These are phyloP conservation scores for Carnegiea gigantea DNA, from an alignment of 179 eudicot species.

Conservation along the genomic window DNA sequence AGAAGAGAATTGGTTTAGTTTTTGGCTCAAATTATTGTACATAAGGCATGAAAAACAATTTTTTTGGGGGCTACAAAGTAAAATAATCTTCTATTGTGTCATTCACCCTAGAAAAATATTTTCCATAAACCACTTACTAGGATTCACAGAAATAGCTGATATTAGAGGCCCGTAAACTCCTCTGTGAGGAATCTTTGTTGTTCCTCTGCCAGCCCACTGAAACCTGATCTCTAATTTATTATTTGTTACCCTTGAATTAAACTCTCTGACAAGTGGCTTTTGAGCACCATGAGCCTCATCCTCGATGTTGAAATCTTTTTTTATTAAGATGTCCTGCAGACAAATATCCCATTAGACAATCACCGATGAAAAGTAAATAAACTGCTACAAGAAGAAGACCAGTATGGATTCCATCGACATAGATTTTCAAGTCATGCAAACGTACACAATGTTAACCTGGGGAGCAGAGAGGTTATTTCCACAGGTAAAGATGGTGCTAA, in stretches of 20 bases:
- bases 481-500: background rate
- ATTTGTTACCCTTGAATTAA: constrained; percentile 30
- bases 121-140: constrained; percentile 43
- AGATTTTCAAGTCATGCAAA: background rate
- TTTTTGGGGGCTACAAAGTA: background rate
- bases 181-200: constrained; percentile 60
- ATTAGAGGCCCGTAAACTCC: constrained; percentile 77
- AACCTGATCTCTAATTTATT: constrained; percentile 58
- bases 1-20: background rate
- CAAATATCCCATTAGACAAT: constrained; percentile 1
- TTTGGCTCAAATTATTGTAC: background rate
- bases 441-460: too few relatives aligned
- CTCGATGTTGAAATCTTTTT: constrained; percentile 43
- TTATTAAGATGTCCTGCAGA: constrained; percentile 36
- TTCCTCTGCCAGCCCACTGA: constrained; percentile 77
- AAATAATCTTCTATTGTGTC: background rate
- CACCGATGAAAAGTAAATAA: background rate
- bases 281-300: constrained; percentile 38
- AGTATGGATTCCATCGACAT: background rate
- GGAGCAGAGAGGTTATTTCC: too few relatives aligned
- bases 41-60: background rate
- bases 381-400: background rate
- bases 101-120: background rate
- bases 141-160: constrained; percentile 71
- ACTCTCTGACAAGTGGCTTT: constrained; percentile 26